Base-by-base conservation (phyloP, 306 rosid genomes). In the Luffa acutangula region DNA sequence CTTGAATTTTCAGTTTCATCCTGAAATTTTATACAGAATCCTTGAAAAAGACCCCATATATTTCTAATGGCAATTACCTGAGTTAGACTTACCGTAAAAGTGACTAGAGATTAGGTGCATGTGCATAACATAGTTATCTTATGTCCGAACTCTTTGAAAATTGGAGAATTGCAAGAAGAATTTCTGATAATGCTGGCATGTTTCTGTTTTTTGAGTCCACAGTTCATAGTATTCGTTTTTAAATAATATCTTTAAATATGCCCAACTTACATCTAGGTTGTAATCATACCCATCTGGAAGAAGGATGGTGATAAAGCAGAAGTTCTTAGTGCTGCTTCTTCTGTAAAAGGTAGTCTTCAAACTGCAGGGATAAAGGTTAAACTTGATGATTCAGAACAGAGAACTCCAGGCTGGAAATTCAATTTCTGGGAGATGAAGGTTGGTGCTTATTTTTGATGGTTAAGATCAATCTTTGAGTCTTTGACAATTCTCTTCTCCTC, bases 341-440 rank as follows among this genome's bases (percentile, higher is more conserved):
- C 96, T 39, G 90, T 91, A 67, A 91, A 84, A 78, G 88, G 81
- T 54, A 72, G 81, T 69, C 93, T 95, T 72, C 91, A 86, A 72
- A 51, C 82, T 82, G 87, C 97, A 31, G 93, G 97, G 45, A 60
- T 93, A 80, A 93, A 59, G 83, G 92, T 91, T 85, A 93, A 91
- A 88, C 90, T 92, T 80, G 97, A 95, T 82, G 96, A 91, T 80
- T 80, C 97, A 5, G 97, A 91, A 75, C 97, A 89, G 84, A 89
- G 90, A 89, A 95, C 98, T 77, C 97, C 97, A 9, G 98, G 98
- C 62, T 95, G 99, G 99, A 95, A 95, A 86, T 95, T 91, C 87
- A 95, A 93, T 88, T 95, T 90, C 90, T 95, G 97, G 99, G 99
- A 95, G 87, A 95, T 95, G 97, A 93, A 95, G 97, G 97, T 95